Conservation (phyloP, 805 yeast genomes). For the Myxozyma kluyveri region DNA sequence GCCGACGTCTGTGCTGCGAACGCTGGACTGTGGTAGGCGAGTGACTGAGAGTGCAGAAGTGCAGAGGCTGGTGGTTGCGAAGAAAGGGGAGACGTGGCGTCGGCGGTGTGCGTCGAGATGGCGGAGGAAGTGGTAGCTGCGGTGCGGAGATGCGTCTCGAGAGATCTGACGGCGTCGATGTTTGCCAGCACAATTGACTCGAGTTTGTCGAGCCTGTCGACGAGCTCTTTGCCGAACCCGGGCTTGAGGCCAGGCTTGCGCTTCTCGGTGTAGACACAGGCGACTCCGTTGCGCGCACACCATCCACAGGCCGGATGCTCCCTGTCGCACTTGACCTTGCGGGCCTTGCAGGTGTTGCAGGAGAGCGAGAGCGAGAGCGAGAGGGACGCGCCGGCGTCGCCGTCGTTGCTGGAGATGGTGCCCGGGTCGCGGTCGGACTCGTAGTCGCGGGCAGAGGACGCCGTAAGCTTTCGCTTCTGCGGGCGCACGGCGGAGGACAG, state of each 20-base stretch:
- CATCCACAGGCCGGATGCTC: conserved; percentile 31
- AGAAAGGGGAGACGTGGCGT: too few relatives aligned
- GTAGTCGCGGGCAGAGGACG: too few relatives aligned
- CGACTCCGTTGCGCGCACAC: conserved; percentile 26
- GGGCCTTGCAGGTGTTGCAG: conserved; percentile 29
- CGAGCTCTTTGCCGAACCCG: conserved; percentile 32
- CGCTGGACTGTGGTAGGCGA: not conserved
- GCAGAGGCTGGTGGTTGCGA: not conserved
- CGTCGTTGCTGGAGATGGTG: not conserved
- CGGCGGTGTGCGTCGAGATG: too few relatives aligned
- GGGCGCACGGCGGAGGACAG: too few relatives aligned
- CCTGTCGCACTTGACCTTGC: conserved; percentile 32
- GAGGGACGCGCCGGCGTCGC: conserved; percentile 1
- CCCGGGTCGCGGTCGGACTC: too few relatives aligned
- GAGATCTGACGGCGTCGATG: not conserved
- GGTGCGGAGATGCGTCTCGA: conserved; percentile 1
- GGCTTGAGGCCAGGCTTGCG: conserved; percentile 33
- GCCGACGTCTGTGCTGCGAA: not conserved
- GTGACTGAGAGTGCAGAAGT: not conserved
- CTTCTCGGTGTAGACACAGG: conserved; percentile 30
- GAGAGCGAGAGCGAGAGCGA: conserved; percentile 16
- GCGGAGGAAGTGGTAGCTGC: not conserved
- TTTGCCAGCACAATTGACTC: conserved; percentile 12
- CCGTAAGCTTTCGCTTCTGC: too few relatives aligned
- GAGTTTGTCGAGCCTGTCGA: conserved; percentile 26